A percentile compares a stretch with the other conserved stretches of the same genome.
These are phyloP conservation scores for Trichophyton simii DNA, from an alignment of 2,329 filamentous ascomycete species.

Conservation along the genomic window DNA sequence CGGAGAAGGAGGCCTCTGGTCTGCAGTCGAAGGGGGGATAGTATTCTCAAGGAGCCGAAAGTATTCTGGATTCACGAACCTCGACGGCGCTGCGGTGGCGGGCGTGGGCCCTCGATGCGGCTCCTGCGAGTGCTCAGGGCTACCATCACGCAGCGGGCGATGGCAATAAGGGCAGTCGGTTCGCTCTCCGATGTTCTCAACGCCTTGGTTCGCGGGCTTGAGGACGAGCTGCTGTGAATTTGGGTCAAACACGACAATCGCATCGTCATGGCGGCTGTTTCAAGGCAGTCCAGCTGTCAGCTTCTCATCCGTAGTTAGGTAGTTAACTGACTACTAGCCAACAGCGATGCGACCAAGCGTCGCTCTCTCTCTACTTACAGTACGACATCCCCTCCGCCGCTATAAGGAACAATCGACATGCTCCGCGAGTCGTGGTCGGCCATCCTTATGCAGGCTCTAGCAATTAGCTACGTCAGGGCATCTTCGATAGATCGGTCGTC, in stretches of 20 bases:
- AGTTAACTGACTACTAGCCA: too few species aligned
- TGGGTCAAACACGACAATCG: slow-evolving; percentile 82
- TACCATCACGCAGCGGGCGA: slow-evolving; percentile 48
- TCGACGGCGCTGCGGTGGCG: slow-evolving; percentile 33
- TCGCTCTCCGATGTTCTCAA: slow-evolving; percentile 36
- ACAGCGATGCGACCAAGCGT: not conserved
- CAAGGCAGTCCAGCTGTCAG: not conserved
- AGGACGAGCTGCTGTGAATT: slow-evolving; percentile 75
- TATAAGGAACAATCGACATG: slow-evolving; percentile 34
- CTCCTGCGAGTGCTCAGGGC: slow-evolving; percentile 27
- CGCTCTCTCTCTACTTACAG: slow-evolving; percentile 24
- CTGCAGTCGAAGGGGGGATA: slow-evolving; percentile 32
- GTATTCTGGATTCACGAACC: slow-evolving; percentile 83
- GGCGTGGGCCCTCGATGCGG: slow-evolving; percentile 22
- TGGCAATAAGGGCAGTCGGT: slow-evolving; percentile 85
- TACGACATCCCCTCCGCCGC: slow-evolving; percentile 33
- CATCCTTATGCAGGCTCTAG: not conserved
- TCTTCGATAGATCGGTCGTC: not conserved
- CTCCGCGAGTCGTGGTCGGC: slow-evolving; percentile 11
- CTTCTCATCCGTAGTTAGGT: not conserved
- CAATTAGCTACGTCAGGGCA: not conserved
- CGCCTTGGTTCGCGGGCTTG: slow-evolving; percentile 43
- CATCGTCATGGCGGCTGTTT: slow-evolving; percentile 73
- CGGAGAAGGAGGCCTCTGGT: slow-evolving; percentile 28
- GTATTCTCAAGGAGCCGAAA: slow-evolving; percentile 72